phyloP scores from a whole-genome alignment of 2,329 filamentous ascomycete species.

The Monosporascus sp. region DNA sequence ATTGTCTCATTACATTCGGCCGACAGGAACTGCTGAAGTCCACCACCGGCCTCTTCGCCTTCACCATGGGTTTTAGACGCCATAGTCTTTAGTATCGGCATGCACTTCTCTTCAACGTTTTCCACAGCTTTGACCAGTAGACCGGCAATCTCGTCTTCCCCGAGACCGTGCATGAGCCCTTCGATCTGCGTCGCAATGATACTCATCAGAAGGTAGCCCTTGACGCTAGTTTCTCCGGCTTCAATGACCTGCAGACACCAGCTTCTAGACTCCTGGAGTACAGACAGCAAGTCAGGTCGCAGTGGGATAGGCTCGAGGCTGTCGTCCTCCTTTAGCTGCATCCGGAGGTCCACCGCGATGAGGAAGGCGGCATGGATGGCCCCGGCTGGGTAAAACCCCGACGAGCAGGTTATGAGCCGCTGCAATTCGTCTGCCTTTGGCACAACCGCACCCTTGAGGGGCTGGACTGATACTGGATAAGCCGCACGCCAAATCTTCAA shows the following conservation, averaged over 20 bases:
- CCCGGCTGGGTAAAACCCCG: constrained; percentile 33
- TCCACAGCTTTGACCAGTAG: constrained; percentile 32
- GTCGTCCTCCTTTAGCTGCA: constrained; percentile 34
- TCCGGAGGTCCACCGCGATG: constrained; percentile 32
- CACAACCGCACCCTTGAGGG: not conserved
- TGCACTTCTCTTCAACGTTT: constrained; percentile 24
- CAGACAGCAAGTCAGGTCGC: constrained; percentile 32
- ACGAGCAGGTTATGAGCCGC: constrained; percentile 30
- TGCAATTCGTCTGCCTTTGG: constrained; percentile 22
- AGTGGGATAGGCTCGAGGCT: constrained; percentile 25
- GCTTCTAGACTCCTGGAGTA: constrained; percentile 32
- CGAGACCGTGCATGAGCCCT: constrained; percentile 29
- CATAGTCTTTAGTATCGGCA: constrained; percentile 28
- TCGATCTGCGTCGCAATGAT: constrained; percentile 36
- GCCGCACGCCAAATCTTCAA: constrained; percentile 40
- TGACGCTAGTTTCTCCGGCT: constrained; percentile 47
- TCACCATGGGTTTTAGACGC: not conserved
- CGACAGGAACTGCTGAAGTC: constrained; percentile 6
- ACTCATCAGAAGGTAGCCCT: constrained; percentile 38
- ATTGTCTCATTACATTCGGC: constrained; percentile 15
- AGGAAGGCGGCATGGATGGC: constrained; percentile 27
- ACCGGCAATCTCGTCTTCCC: constrained; percentile 26
- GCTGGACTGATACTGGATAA: constrained; percentile 16
- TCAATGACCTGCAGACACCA: constrained; percentile 37
- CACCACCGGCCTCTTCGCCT: constrained; percentile 6